phyloP scores from a whole-genome alignment of 805 yeast species.

The Candida incommunis region DNA sequence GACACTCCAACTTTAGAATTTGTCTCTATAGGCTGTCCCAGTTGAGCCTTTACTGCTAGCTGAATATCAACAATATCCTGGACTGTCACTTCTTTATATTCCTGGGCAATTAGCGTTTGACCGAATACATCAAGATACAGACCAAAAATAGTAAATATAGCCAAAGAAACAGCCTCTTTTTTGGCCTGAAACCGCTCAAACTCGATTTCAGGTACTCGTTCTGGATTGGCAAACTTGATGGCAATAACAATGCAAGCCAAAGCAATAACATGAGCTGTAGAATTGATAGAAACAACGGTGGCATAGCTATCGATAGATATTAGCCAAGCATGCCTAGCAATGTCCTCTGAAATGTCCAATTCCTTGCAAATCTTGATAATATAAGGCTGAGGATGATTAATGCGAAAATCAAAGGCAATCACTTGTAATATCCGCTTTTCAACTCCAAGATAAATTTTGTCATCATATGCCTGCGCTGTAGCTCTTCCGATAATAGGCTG shows the following conservation, averaged over 20 bases:
- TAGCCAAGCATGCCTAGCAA: slow-evolving; percentile 54
- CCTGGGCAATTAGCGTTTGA: not conserved
- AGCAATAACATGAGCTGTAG: slow-evolving; percentile 68
- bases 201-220: not conserved
- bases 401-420: slow-evolving; percentile 67
- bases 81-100: not conserved
- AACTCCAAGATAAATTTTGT: slow-evolving; percentile 24
- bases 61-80: slow-evolving; percentile 1
- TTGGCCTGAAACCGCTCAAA: not conserved
- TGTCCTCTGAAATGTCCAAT: slow-evolving; percentile 30
- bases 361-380: slow-evolving; percentile 47
- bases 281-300: slow-evolving; percentile 51
- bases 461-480: slow-evolving; percentile 3
- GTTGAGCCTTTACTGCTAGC: not conserved
- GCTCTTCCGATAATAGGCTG: slow-evolving; percentile 4
- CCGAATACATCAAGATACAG: not conserved
- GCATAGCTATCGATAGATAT: slow-evolving; percentile 59
- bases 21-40: not conserved
- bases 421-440: slow-evolving; percentile 68
- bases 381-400: slow-evolving; percentile 50
- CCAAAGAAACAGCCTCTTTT: slow-evolving; percentile 1
- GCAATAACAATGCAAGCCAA: slow-evolving; percentile 52
- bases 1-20: slow-evolving; percentile 2
- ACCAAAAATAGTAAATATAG: not conserved
- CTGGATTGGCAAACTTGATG: slow-evolving; percentile 28